Evolutionary conservation across 768 basidiomycete species (phyloP), one percentile per base, ranked within the genome.

Genomic region (Termitomyces sp.): DNA sequence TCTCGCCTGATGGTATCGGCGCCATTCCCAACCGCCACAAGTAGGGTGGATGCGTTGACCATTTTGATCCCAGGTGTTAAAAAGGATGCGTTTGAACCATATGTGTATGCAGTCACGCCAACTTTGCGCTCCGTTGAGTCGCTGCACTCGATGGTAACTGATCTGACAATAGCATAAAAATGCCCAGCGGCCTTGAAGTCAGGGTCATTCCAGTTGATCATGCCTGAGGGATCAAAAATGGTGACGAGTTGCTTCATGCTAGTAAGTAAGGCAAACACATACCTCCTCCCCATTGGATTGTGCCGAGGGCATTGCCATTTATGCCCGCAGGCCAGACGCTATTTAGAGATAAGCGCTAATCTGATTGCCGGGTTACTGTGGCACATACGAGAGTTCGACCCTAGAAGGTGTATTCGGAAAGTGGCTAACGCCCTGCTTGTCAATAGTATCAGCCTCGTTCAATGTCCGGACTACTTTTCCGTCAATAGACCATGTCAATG

Each of bases 291-390:
- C 92, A 95, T 56, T 81, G 64, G 35, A 95, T 72, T 8, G 88
- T 92, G 26, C 92, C 92, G 50, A 74, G 71, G 8, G 90, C 75
- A 35, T 76, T 78, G 9, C 77, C 66, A 40, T 75, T 57, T 65
- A 90, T 85, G 33, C 92, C 92, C 6, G 88, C 87, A n/a, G 91
- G 87, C 91, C 92, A 94, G 54, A 94, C 63, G 60, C 87, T 80
- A 57, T 9, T 18, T n/a, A 13, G 30, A 52, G 24, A 20, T 61
- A 16, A 56, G 28, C 7, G 53, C n/a, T 12, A 24, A 13, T 18
- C 53, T 7, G 20, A 36, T 28, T 22, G 42, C 14, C 1, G n/a
- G 10, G 7, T 20, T 2, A 24, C 3, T n/a, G 14, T 36, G 45
- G 32, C n/a, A 66, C 76, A 26, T 68, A 87, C 88, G 87, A 89